These are phyloP conservation scores for Phyllosticta citrichinensis DNA, from an alignment of 2,329 filamentous ascomycete genomes.

Conservation along the genomic window DNA sequence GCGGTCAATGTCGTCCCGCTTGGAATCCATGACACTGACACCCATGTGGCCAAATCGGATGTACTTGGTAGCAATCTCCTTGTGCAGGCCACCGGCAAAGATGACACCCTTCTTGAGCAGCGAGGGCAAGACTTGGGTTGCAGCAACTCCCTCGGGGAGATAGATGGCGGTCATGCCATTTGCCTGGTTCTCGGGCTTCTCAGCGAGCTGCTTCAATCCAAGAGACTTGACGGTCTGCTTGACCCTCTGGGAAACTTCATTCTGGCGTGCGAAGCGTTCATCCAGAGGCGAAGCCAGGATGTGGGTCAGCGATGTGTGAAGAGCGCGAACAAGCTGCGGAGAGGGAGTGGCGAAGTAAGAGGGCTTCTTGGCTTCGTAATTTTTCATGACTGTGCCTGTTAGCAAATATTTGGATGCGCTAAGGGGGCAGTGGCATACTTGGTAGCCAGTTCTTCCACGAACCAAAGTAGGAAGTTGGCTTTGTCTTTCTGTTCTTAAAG, in stretches of 20 bases:
- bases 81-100: constrained; percentile 92
- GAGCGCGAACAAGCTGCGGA: constrained; percentile 83
- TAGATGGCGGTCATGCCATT: constrained; percentile 98
- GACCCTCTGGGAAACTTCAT: constrained; percentile 68
- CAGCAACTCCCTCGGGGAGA: constrained; percentile 72
- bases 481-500: constrained; percentile 70
- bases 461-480: constrained; percentile 82
- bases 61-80: constrained; percentile 88
- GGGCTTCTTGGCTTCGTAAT: constrained; percentile 95
- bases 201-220: constrained; percentile 77
- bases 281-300: constrained; percentile 72
- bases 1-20: constrained; percentile 70
- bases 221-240: constrained; percentile 74
- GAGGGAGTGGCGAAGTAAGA: constrained; percentile 97
- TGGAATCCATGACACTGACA: constrained; percentile 76
- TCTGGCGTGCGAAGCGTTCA: constrained; percentile 75
- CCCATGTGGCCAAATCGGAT: constrained; percentile 98
- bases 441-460: constrained; percentile 97
- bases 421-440: constrained; percentile 43
- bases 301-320: constrained; percentile 80
- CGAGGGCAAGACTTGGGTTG: constrained; percentile 74
- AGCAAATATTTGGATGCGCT: constrained; percentile 11
- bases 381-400: constrained; percentile 70
- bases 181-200: constrained; percentile 80
- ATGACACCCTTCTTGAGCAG: constrained; percentile 80